Base-by-base conservation (phyloP, 306 rosid genomes). In the Adenanthera pavonina region DNA sequence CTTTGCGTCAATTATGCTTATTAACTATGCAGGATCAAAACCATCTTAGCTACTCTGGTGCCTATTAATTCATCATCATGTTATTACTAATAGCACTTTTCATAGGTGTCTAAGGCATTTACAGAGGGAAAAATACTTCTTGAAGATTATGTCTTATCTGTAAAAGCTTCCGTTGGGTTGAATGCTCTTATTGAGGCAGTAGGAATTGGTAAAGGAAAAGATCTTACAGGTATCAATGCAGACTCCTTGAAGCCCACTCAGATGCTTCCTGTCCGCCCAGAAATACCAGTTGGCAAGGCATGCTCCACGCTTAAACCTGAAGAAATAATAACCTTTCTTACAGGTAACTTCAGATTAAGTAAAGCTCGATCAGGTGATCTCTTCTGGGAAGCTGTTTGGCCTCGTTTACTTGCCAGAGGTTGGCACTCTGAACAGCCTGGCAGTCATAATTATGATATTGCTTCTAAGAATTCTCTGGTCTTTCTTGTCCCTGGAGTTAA, bases 361-460 rank as follows among this genome's bases (percentile, higher is more conserved):
- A 88, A 90, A 85, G 80, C 90, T 7, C 88, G 88, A 46, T 86
- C 93, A 4, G 86, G 65, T 17, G 90, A 86, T 68, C 85, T 92
- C 47, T 92, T 92, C 51, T 89, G 92, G 97, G 91, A 89, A 76
- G 94, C 93, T 10, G 91, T 92, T 81, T 92, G 97, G 97, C 97
- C 97, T 6, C 97, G 91, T 57, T 84, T 92, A 78, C 87, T 88
- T 62, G 92, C 87, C 3, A 85, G 88, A 84, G 97, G 97, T 59
- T 92, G 97, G 94, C 92, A 88, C 68, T 92, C 92, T 36, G 92
- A 90, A 83, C 89, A 88, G 81, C 92, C 87, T 53, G 60, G 72
- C 12, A 60, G 49, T 82, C 38, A 79, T 57, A 68, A 77, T 54
- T 86, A 20, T 78, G 75, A 79, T 20, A 2, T 67, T 44, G 74